Conservation (phyloP, 83 land plant species). For the Thuja plicata region DNA sequence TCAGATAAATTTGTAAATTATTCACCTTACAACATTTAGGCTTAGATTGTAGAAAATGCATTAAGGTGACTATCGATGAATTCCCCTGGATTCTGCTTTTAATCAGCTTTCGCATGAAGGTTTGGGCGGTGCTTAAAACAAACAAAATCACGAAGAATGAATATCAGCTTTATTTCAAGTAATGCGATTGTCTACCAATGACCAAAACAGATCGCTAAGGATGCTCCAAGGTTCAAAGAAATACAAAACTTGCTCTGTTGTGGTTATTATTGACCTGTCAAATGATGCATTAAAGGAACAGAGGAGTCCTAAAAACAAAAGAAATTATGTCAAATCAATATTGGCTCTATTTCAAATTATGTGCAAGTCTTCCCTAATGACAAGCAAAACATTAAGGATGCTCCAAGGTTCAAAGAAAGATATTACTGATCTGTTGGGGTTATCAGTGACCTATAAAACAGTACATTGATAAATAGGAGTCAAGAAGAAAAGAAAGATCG, state of each 20-base stretch:
- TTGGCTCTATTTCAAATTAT: background rate
- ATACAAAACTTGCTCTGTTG: background rate
- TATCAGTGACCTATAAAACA: too few species aligned
- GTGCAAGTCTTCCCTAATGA: background rate
- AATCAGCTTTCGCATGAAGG: too few species aligned
- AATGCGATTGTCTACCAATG: background rate
- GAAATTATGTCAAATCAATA: background rate
- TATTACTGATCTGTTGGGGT: background rate
- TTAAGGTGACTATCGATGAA: too few species aligned
- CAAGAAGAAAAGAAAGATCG: too few species aligned
- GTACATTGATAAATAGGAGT: too few species aligned
- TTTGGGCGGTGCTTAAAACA: too few species aligned
- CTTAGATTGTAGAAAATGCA: too few species aligned
- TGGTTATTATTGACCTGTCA: background rate
- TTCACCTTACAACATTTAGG: too few species aligned
- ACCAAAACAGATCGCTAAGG: background rate
- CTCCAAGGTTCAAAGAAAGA: background rate
- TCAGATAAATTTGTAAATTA: too few species aligned
- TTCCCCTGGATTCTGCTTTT: too few species aligned
- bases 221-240: background rate
- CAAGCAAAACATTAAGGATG: background rate
- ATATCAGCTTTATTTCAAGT: background rate
- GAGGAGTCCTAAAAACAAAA: background rate
- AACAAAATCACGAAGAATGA: background rate
- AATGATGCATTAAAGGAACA: background rate